phyloP scores from a whole-genome alignment of 495 filamentous ascomycete genomes.

The Neurospora sp. region DNA sequence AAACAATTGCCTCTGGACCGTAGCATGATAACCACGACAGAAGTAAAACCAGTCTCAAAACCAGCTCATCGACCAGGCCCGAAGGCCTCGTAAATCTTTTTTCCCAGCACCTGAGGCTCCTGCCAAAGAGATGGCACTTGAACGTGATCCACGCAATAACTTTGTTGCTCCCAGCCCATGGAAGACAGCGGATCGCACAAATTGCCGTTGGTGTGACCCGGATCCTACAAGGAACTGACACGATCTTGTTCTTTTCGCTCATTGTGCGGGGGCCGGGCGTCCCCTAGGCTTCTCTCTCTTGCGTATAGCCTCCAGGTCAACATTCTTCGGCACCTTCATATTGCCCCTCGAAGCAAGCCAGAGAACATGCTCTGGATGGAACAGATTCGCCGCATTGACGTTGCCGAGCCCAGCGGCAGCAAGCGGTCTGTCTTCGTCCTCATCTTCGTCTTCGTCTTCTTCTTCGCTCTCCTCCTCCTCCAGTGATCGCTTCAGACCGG shows the following conservation, averaged over 20 bases:
- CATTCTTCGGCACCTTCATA: slow-evolving; percentile 15
- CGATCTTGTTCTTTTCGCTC: background rate
- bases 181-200: background rate
- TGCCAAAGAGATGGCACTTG: background rate
- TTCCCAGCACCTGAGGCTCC: background rate
- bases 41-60: background rate
- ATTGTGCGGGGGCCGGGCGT: background rate
- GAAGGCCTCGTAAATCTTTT: background rate
- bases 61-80: background rate
- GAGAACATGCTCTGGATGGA: slow-evolving; percentile 20
- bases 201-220: background rate
- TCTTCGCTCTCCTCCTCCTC: slow-evolving; percentile 46
- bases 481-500: slow-evolving; percentile 49
- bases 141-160: background rate
- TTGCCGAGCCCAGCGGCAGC: background rate
- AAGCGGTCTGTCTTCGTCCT: slow-evolving; percentile 27
- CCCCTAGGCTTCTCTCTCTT: background rate
- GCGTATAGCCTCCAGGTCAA: slow-evolving; percentile 13
- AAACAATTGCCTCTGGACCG: background rate
- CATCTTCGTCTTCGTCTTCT: slow-evolving; percentile 48
- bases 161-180: background rate
- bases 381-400: background rate
- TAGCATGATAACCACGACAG: background rate
- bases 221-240: background rate
- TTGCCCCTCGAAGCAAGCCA: slow-evolving; percentile 28